Conservation (phyloP, 768 basidiomycete species). For the Symmetrospora coprosmae region DNA sequence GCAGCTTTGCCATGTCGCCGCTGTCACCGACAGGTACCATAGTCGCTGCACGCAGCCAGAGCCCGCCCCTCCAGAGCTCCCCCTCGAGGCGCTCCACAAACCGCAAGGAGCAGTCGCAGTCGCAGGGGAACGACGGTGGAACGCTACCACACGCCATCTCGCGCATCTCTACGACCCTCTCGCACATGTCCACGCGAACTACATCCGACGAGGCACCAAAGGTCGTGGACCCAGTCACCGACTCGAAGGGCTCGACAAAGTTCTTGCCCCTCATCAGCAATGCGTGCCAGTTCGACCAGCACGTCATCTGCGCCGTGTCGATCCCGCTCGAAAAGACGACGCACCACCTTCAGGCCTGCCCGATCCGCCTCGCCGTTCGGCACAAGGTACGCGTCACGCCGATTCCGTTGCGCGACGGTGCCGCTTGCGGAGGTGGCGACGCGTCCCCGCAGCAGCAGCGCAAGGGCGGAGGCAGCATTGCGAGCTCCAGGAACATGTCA, state of each 20-base stretch:
- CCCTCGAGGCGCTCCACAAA: no score
- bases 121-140: no score
- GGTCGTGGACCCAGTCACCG: not conserved
- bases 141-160: not conserved
- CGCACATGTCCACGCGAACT: not conserved
- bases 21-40: no score
- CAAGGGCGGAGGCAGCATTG: no score
- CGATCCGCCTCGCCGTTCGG: slow-evolving; percentile 4
- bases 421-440: no score
- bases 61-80: no score
- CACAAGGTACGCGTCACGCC: not conserved
- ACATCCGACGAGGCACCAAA: not conserved
- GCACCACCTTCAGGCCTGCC: not conserved
- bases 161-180: not conserved
- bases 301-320: slow-evolving; percentile 15
- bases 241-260: slow-evolving; percentile 7
- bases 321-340: slow-evolving; percentile 12
- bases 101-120: no score
- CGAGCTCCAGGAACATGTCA: no score
- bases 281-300: slow-evolving; percentile 4
- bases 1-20: no score
- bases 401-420: no score
- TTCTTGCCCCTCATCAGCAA: not conserved
- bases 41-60: no score
- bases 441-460: no score